Base-by-base conservation (phyloP, 768 basidiomycete genomes). In the Boletus reticulatus region DNA sequence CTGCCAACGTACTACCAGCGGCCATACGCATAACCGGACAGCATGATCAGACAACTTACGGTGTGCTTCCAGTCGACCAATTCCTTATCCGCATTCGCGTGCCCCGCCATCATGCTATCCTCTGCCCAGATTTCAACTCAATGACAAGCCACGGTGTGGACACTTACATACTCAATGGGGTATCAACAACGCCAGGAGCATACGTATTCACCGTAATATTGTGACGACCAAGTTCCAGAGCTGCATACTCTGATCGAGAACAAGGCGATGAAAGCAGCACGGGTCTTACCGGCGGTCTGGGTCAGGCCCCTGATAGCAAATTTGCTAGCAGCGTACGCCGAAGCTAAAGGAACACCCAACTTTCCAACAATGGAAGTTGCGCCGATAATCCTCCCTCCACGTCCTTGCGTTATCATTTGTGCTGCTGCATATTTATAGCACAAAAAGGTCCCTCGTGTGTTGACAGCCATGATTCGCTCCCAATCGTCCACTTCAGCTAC, bases 181-280 rank as follows among this genome's bases (percentile, higher is more conserved):
- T 76, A 4, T 57, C 34, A 34, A 75, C 64, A 10, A 55, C 36
- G 4, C 75, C 74, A 0, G 76, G 76, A 4, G 74, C 70, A 47
- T 77, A 77, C 0, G 69, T 60, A 37, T 76, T 75, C 3, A 73
- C 75, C 0, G 73, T 75, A n/a, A 76, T 74, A 8, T 61, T 53
- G 39, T 74, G 55, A 24, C 49, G 34, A 0, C 67, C 69, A 27
- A 72, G 59, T 55, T 75, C 75, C 22, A 61, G 9, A 14, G 65
- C 57, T 58, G 16, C 27, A 8, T 8, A 27, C 14, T 16, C n/a
- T n/a, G 0, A 9, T 17, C 5, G 6, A n/a, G 38, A 19, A 19
- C 17, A 17, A 10, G n/a, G 14, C 9, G n/a, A 14, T 14, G n/a
- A 39, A 19, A 19, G 38, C 38, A n/a, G 17, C 41, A 31, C 19